phyloP scores from a whole-genome alignment of 306 rosid genomes.

The Trifolium pratense region DNA sequence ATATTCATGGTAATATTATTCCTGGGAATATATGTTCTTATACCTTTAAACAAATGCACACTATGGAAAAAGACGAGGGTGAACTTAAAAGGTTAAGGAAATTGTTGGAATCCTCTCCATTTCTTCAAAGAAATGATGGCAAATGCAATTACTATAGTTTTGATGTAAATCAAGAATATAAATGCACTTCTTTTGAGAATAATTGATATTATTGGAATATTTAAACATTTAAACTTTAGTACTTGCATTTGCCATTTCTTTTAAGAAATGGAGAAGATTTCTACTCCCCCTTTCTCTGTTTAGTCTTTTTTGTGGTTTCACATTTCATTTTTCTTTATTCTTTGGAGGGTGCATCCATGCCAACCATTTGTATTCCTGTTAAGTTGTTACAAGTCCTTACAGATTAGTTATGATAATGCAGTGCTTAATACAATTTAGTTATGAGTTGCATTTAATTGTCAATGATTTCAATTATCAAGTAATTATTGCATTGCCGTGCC shows the following conservation, averaged over 20 bases:
- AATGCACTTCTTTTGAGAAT: too few relatives aligned
- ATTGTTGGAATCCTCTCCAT: too few relatives aligned
- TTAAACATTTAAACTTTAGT: too few relatives aligned
- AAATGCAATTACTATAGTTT: too few relatives aligned
- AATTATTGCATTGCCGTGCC: conserved; percentile 30
- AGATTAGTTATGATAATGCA: conserved; percentile 5
- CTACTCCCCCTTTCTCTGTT: background rate
- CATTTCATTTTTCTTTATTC: background rate
- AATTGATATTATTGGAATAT: too few relatives aligned
- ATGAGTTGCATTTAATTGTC: background rate
- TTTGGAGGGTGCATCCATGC: background rate
- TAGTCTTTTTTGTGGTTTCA: conserved; percentile 2
- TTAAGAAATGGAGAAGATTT: too few relatives aligned
- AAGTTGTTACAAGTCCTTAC: background rate
- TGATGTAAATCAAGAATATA: too few relatives aligned
- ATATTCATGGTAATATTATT: background rate
- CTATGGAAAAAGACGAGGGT: background rate
- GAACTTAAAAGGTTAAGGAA: background rate
- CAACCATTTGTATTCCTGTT: background rate
- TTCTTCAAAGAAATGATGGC: too few relatives aligned
- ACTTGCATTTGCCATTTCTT: too few relatives aligned
- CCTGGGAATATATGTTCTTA: background rate
- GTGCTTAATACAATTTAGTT: conserved; percentile 11
- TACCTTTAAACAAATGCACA: background rate
- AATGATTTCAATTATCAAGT: conserved; percentile 28